Percentiles rank a stretch among this genome's conserved stretches.
phyloP scores from a whole-genome alignment of 2,329 filamentous ascomycete genomes.

The Clathrospora elynae region DNA sequence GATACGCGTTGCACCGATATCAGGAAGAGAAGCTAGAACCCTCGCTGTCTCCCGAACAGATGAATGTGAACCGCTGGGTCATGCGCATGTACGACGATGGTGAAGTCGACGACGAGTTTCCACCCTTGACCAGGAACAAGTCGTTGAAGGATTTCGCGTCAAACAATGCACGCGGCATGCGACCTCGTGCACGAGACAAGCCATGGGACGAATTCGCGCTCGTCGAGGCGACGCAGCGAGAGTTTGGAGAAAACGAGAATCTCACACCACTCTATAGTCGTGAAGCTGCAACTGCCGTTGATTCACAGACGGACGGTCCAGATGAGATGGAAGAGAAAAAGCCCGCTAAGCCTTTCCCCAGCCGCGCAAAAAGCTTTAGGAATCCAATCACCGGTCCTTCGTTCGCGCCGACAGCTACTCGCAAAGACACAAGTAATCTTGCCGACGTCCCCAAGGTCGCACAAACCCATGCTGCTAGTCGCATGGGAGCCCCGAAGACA shows the following conservation, averaged over 20 bases:
- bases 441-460: slow-evolving; percentile 52
- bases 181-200: slow-evolving; percentile 71
- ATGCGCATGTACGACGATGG: slow-evolving; percentile 83
- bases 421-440: slow-evolving; percentile 53
- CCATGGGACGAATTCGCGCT: slow-evolving; percentile 84
- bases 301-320: slow-evolving; percentile 25
- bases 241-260: slow-evolving; percentile 71
- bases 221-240: slow-evolving; percentile 70
- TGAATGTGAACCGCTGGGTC: slow-evolving; percentile 82
- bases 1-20: slow-evolving; percentile 77
- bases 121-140: slow-evolving; percentile 74
- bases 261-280: slow-evolving; percentile 70
- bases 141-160: slow-evolving; percentile 77
- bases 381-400: slow-evolving; percentile 59
- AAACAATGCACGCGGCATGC: slow-evolving; percentile 72
- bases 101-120: slow-evolving; percentile 85
- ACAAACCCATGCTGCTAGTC: slow-evolving; percentile 55
- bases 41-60: slow-evolving; percentile 65
- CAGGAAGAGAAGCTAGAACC: slow-evolving; percentile 77
- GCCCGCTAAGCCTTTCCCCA: slow-evolving; percentile 38
- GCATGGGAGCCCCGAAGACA: slow-evolving; percentile 72
- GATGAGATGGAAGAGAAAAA: slow-evolving; percentile 29
- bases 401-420: slow-evolving; percentile 53
- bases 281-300: slow-evolving; percentile 50
- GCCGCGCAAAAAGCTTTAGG: slow-evolving; percentile 51